Conservation (phyloP, 306 rosid genomes). For the Gastrolobium villosum region DNA sequence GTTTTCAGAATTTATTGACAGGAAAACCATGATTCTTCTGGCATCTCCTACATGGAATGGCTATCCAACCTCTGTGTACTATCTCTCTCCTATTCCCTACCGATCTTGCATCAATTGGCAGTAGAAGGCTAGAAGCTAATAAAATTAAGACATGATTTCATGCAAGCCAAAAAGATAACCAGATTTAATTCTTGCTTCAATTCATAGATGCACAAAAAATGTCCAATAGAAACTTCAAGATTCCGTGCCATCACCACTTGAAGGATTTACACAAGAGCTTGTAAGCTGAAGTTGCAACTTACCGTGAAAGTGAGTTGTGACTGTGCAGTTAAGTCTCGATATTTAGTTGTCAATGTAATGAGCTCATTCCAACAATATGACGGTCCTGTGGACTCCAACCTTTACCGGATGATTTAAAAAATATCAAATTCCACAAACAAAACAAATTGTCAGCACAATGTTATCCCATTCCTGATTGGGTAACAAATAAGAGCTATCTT, state of each 20-base stretch:
- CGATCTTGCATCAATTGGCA: constrained; percentile 9
- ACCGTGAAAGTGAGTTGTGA: constrained; percentile 92
- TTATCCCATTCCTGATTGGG: neutral
- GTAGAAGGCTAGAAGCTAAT: constrained; percentile 8
- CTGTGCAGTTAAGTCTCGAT: constrained; percentile 91
- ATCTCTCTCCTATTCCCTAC: constrained; percentile 7
- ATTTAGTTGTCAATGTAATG: constrained; percentile 85
- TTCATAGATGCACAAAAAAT: constrained; percentile 8
- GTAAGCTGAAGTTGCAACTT: constrained; percentile 52
- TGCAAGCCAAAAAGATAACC: constrained; percentile 27
- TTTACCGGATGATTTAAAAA: constrained; percentile 50
- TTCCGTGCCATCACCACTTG: constrained; percentile 15
- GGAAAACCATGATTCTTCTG: neutral
- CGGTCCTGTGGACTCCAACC: constrained; percentile 90
- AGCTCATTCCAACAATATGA: constrained; percentile 87
- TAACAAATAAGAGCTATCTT: constrained; percentile 18
- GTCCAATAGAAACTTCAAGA: constrained; percentile 27
- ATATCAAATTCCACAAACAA: constrained; percentile 34
- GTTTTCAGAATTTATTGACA: constrained; percentile 4
- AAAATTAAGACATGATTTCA: constrained; percentile 11
- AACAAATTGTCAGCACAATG: constrained; percentile 15
- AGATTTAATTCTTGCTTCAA: constrained; percentile 23
- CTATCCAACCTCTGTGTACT: constrained; percentile 1
- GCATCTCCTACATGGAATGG: neutral
- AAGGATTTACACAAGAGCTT: constrained; percentile 33